Evolutionary conservation across 352 stramenopile genomes (phyloP), one percentile per base, ranked within the genome.

Genomic region (Phytophthora sp.): DNA sequence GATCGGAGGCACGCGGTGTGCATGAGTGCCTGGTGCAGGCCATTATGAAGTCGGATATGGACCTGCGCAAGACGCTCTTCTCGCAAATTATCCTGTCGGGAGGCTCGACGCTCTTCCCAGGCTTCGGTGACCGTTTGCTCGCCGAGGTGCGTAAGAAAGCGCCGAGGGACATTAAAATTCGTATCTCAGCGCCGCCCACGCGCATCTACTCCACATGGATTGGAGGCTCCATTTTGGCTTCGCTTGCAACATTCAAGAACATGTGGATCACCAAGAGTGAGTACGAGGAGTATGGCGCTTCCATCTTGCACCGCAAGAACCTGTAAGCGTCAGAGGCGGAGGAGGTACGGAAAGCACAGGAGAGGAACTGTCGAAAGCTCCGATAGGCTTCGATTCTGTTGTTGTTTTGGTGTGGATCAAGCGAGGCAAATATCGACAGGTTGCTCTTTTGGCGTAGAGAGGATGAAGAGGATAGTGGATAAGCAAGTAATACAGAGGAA

Each of bases 221-320:
- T 57, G 97, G 97, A 44, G 97, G 96, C 21, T 99, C 96, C 66
- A 99, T 99, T 76, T 79, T 99, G 31, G 96, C 90, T 26, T 99
- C 93, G 58, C 85, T 99, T 23, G 96, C 95, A 46, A 99, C 93
- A 21, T 99, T 99, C 84, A 97, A 99, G 79, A 97, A 99, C 65
- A 99, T 99, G 96, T 99, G 96, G 96, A 98, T 99, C 74, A 98
- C 95, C 45, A 99, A 98, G 80, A 89, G 84, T 49, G 97, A 99
- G 80, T 99, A 99, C 74, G 97, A 99, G 47, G 97, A 99, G 80
- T 96, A 96, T 72, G 97, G 97, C 21, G 78, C 94, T 54, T 91
- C 87, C n/a, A 99, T 99, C 76, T 82, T 99, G 21, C 95, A 99
- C 86, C 90, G 96, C 61, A 99, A 99, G 73, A 98, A 94, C 50